Evolutionary conservation across 2,329 filamentous ascomycete genomes (phyloP).

Genomic region (Aspergillus sp.): DNA sequence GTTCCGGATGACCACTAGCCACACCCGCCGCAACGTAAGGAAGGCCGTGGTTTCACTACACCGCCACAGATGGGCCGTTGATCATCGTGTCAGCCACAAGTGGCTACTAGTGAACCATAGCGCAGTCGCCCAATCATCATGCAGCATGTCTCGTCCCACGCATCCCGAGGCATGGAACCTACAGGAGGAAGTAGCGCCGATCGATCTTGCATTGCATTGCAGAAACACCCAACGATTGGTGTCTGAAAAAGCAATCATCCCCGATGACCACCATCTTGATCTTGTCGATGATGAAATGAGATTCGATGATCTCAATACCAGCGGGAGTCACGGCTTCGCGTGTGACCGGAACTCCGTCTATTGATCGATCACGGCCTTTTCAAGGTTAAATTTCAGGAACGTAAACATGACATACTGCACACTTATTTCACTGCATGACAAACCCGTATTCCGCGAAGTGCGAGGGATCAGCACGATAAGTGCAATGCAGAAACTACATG

Average conservation of each 20-base stretch:
- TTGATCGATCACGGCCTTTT: no score
- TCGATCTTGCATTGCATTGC: constrained; percentile 21
- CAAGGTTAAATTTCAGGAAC: no score
- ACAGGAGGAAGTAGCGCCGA: constrained; percentile 9
- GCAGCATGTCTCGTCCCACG: neutral
- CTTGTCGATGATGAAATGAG: neutral
- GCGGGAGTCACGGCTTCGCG: neutral
- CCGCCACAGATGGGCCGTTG: constrained; percentile 20
- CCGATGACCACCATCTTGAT: neutral
- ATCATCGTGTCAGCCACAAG: constrained; percentile 17
- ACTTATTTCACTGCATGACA: neutral
- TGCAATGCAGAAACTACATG: neutral
- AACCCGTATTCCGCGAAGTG: neutral
- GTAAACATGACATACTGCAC: no score
- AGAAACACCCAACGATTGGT: constrained; percentile 7
- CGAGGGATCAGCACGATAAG: neutral
- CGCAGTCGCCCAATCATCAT: constrained; percentile 2
- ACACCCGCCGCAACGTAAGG: neutral
- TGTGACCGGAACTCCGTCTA: neutral
- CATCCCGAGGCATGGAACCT: constrained; percentile 2
- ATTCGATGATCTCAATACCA: neutral
- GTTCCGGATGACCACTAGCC: neutral
- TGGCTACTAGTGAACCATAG: constrained; percentile 16
- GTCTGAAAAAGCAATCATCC: constrained; percentile 5
- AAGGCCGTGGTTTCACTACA: constrained; percentile 10